A percentile compares a stretch with the other conserved stretches of the same genome.
Evolutionary conservation across 1,284 basidiomycete species (phyloP).

Genomic region (Rugosomyces carneus): DNA sequence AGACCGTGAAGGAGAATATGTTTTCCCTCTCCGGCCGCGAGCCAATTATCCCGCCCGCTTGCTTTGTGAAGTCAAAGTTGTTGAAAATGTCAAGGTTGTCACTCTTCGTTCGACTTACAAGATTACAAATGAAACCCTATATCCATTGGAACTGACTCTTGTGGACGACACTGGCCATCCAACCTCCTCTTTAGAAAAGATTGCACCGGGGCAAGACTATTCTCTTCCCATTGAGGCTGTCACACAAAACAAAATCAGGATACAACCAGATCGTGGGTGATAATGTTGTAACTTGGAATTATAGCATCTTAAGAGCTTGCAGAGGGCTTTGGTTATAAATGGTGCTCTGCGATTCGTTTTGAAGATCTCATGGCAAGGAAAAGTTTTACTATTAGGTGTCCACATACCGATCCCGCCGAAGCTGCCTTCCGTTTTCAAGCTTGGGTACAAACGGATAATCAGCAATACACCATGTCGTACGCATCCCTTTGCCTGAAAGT

Average conservation of each 20-base stretch:
- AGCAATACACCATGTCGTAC: slow-evolving; percentile 58
- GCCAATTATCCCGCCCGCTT: slow-evolving; percentile 77
- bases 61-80: slow-evolving; percentile 86
- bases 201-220: slow-evolving; percentile 83
- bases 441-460: slow-evolving; percentile 78
- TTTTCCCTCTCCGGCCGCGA: slow-evolving; percentile 82
- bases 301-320: slow-evolving; percentile 8
- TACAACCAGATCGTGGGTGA: slow-evolving; percentile 88
- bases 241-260: slow-evolving; percentile 74
- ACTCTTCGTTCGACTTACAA: slow-evolving; percentile 93
- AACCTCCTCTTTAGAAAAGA: slow-evolving; percentile 77
- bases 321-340: slow-evolving; percentile 95
- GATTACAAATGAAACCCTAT: slow-evolving; percentile 88
- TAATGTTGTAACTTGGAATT: neutral
- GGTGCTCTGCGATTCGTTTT: slow-evolving; percentile 89
- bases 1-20: slow-evolving; percentile 90
- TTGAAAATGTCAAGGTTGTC: slow-evolving; percentile 94
- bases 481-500: slow-evolving; percentile 10
- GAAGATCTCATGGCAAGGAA: slow-evolving; percentile 83
- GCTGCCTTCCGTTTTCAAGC: slow-evolving; percentile 95
- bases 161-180: slow-evolving; percentile 85
- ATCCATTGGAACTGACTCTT: slow-evolving; percentile 90
- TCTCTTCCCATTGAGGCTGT: slow-evolving; percentile 91
- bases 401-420: slow-evolving; percentile 76
- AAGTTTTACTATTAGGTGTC: slow-evolving; percentile 81